These are phyloP conservation scores for Saccharomycopsis microspora DNA, from an alignment of 805 yeast genomes.

Conservation along the genomic window DNA sequence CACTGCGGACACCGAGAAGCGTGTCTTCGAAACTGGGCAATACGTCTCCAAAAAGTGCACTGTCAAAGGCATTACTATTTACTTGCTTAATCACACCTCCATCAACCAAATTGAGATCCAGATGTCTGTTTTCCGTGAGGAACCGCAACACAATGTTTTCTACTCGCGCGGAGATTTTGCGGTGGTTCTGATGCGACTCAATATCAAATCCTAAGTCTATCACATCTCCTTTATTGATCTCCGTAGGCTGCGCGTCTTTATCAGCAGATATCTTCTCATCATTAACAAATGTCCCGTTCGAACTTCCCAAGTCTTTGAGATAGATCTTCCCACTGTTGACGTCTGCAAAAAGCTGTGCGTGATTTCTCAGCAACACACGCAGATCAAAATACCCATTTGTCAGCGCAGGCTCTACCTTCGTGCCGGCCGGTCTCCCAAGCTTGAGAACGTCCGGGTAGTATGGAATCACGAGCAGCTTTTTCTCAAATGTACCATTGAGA, in stretches of 20 bases:
- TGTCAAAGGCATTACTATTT: conserved; percentile 32
- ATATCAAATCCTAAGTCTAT: conserved; percentile 92
- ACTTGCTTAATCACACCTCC: conserved; percentile 17
- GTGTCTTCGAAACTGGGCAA: conserved; percentile 36
- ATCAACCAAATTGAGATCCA: conserved; percentile 12
- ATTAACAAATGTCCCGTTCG: conserved; percentile 92
- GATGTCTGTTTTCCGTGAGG: conserved; percentile 22
- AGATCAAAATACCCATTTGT: conserved; percentile 93
- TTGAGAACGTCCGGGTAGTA: conserved; percentile 71
- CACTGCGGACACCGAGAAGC: conserved; percentile 35
- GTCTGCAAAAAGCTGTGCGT: conserved; percentile 81
- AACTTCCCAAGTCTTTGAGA: conserved; percentile 77
- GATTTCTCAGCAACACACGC: conserved; percentile 83
- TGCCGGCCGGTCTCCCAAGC: conserved; percentile 77
- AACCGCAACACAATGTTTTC: conserved; percentile 50
- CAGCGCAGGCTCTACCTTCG: conserved; percentile 40
- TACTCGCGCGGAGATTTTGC: conserved; percentile 76
- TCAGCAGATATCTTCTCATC: conserved; percentile 55
- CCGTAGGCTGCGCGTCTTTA: conserved; percentile 36
- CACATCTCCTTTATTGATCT: conserved; percentile 68
- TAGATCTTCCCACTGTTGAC: conserved; percentile 50
- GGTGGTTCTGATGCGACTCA: conserved; percentile 46
- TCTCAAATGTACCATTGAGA: conserved; percentile 70
- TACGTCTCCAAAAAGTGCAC: conserved; percentile 54
- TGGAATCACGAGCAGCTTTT: conserved; percentile 73